Evolutionary conservation across 257 asterid genomes (phyloP), one percentile per base, ranked within the genome.

Genomic region (Solanum stenotomum): DNA sequence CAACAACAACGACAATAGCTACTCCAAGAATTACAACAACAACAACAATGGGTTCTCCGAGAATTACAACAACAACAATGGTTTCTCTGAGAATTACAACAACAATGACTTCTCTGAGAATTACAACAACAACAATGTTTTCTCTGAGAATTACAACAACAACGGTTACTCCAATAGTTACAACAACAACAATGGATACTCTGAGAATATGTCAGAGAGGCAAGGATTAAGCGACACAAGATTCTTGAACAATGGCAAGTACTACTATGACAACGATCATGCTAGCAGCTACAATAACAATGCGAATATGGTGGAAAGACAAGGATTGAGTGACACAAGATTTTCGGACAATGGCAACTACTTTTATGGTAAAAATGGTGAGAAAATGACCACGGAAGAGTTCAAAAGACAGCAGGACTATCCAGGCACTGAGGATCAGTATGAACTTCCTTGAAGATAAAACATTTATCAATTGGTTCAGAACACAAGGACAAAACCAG

Each of bases 201-300:
- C 63, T 5, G 49, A 84, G 31, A 85, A 87, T 70, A 63, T 20
- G 79, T 33, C 81, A 10, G 85, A 88, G 83, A 91, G 91, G 74
- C 90, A 92, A 29, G 96, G 94, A 35, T 91, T 93, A 95, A 94
- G 96, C 37, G 94, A 94, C 67, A 91, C 98, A 13, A 91, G 95
- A 87, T 89, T 87, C 8, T 67, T 88, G 83, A 91, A 90, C 18
- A 92, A 90, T 22, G 91, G 91, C 3, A 92, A 72, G 91, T 92
- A 91, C 88, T 90, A 86, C 59, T 10, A 92, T 85, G 56, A 83
- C 75, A 16, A 85, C 10, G 22, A 65, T 38, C 35, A 67, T 31
- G 59, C 14, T 9, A 37, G 6, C 16, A 63, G n/a, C 65, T 34
- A 63, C 79, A 37, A 67, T 71, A 85, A 85, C 87, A 67, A 85